phyloP scores from a whole-genome alignment of 768 basidiomycete species.

The Tricholomella constricta region DNA sequence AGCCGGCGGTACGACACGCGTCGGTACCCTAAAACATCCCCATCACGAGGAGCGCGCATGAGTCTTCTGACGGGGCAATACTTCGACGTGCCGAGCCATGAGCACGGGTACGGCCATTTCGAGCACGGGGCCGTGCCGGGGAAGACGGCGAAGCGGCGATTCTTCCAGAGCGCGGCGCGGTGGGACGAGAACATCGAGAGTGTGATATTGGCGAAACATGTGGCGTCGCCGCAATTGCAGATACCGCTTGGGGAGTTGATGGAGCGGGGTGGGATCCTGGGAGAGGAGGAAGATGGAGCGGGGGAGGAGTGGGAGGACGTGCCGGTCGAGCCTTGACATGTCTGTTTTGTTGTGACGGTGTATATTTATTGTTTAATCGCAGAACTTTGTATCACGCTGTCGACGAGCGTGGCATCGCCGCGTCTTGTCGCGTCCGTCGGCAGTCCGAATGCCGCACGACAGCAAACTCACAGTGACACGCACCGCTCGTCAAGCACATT shows the following conservation, averaged over 20 bases:
- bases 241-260: conserved; percentile 21
- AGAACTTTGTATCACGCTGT: conserved; percentile 22
- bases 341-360: conserved; percentile 4
- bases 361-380: conserved; percentile 19
- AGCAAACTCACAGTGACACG: too few relatives aligned
- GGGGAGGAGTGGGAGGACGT: conserved; percentile 34
- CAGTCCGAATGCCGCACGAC: too few relatives aligned
- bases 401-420: not conserved
- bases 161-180: conserved; percentile 53
- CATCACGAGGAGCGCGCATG: conserved; percentile 55
- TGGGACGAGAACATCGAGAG: conserved; percentile 37
- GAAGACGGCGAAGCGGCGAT: conserved; percentile 49
- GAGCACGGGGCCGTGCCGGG: conserved; percentile 39
- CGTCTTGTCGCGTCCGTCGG: not conserved
- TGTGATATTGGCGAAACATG: conserved; percentile 21
- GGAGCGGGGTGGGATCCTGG: conserved; percentile 26
- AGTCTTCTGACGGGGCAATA: conserved; percentile 67
- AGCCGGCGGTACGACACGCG: conserved; percentile 36
- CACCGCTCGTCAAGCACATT: too few relatives aligned
- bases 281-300: conserved; percentile 16
- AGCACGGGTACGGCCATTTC: conserved; percentile 44
- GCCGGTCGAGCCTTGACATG: conserved; percentile 21
- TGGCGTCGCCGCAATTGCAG: conserved; percentile 8
- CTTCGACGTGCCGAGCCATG: conserved; percentile 50
- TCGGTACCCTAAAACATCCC: conserved; percentile 18